Base-by-base conservation (phyloP, 192 early-diverging fungal genomes). In the Podila epicladia region DNA sequence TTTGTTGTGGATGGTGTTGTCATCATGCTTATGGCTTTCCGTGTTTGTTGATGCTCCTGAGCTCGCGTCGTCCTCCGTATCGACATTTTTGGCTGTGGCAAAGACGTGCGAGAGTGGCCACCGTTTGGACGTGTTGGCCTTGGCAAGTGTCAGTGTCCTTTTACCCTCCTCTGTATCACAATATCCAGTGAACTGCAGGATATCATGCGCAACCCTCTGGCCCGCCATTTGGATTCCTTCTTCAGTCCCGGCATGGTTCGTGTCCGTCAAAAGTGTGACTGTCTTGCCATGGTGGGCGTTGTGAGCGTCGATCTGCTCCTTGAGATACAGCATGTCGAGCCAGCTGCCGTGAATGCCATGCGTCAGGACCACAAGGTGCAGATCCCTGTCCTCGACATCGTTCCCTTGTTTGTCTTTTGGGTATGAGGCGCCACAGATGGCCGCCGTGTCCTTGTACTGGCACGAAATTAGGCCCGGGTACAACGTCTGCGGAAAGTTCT, bases 191-290 rank as follows among this genome's bases (percentile, higher is more conserved):
- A 75, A 83, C 51, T 82, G 69, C 1, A 88, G 58, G 7, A 88
- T 65, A 12, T 80, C 69, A 26, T 82, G 29, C 8, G 87, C 85
- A 17, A 83, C 73, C 17, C 83, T 80, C 62, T 65, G 71, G 20
- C 83, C 85, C 37, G 77, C 82, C 58, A 65, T 70, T 49, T 85
- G 82, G 62, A 88, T 85, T 13, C 87, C 87, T 20, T 86, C 83
- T 41, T 73, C 72, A 13, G 87, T 88, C 19, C 65, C 67, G 13
- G 74, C 69, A 62, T 88, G 87, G 65, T 85, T 85, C 24, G 83
- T 74, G 38, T 86, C 85, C 5, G 82, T 69, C 6, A 73, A 49
- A n/a, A 73, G 73, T 12, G 76, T 73, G 13, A 84, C 58, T 0
- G 65, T 76, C 33, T 63, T 69, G 37, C 76, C 72, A 9, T 55